phyloP scores from a whole-genome alignment of 2,329 filamentous ascomycete species.

The Botrytis fabae region DNA sequence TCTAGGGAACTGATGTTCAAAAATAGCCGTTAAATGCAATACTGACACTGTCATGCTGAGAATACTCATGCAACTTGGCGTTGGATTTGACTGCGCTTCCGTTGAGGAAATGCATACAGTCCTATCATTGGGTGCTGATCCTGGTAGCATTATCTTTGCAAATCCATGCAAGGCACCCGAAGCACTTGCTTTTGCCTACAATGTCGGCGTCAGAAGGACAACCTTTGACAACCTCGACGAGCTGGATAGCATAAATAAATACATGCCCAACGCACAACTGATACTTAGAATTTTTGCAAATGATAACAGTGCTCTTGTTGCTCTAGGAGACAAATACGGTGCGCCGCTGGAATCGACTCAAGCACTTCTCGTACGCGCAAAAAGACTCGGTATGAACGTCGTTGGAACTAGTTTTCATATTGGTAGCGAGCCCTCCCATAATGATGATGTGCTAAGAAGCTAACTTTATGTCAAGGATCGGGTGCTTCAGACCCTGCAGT shows the following conservation, averaged over 20 bases:
- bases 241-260: conserved; percentile 8
- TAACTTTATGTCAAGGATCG: background rate
- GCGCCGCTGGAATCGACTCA: background rate
- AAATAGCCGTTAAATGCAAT: conserved; percentile 1
- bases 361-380: background rate
- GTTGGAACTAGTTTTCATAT: conserved; percentile 11
- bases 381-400: background rate
- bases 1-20: background rate
- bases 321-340: background rate
- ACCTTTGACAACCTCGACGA: background rate
- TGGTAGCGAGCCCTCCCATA: background rate
- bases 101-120: conserved; percentile 2
- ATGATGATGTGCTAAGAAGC: no score
- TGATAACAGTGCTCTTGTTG: background rate
- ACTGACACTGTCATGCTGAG: background rate
- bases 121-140: background rate
- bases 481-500: background rate
- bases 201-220: background rate
- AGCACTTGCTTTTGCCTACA: background rate
- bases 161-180: conserved; percentile 10
- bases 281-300: conserved; percentile 7
- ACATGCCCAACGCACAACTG: background rate
- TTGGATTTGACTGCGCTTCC: conserved; percentile 1
- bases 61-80: background rate
- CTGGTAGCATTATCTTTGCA: background rate